Evolutionary conservation across 257 asterid genomes (phyloP).

Genomic region (Coffea canephora): DNA sequence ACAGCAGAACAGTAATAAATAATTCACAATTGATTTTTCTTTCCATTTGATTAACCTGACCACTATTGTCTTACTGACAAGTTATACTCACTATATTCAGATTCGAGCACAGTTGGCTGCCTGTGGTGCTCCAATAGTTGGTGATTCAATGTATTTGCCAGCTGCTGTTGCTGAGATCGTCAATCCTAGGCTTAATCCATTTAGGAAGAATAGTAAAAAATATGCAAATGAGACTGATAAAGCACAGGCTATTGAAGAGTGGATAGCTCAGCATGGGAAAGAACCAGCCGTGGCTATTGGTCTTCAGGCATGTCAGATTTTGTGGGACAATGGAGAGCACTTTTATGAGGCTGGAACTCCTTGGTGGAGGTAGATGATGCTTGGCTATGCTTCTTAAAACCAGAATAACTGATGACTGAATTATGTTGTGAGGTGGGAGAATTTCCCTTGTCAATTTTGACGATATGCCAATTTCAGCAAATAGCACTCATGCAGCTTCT

Average conservation of each 20-base stretch:
- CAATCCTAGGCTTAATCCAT: constrained; percentile 62
- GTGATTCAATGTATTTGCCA: constrained; percentile 89
- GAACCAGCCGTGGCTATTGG: constrained; percentile 75
- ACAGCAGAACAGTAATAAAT: not conserved
- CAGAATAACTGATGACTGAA: not conserved
- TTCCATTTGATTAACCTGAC: constrained; percentile 1
- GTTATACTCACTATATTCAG: constrained; percentile 33
- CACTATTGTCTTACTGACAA: constrained; percentile 13
- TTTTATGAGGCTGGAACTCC: not conserved
- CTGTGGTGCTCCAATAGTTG: constrained; percentile 77
- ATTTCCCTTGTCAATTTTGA: not conserved
- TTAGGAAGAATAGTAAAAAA: constrained; percentile 46
- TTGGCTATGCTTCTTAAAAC: not conserved
- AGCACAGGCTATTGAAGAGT: constrained; percentile 53
- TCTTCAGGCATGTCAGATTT: constrained; percentile 81
- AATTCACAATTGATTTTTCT: not conserved
- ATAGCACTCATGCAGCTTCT: not conserved
- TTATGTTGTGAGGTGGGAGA: constrained; percentile 13
- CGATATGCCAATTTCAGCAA: not conserved
- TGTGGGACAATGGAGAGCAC: constrained; percentile 53
- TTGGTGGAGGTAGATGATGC: constrained; percentile 1
- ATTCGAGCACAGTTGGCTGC: constrained; percentile 86
- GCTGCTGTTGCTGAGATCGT: constrained; percentile 68
- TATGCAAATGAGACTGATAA: constrained; percentile 40
- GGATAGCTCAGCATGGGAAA: constrained; percentile 79